A percentile compares a stretch with the other conserved stretches of the same genome.
Conservation (phyloP, 345 rosid species). For the Psidium friedrichsthalianum region DNA sequence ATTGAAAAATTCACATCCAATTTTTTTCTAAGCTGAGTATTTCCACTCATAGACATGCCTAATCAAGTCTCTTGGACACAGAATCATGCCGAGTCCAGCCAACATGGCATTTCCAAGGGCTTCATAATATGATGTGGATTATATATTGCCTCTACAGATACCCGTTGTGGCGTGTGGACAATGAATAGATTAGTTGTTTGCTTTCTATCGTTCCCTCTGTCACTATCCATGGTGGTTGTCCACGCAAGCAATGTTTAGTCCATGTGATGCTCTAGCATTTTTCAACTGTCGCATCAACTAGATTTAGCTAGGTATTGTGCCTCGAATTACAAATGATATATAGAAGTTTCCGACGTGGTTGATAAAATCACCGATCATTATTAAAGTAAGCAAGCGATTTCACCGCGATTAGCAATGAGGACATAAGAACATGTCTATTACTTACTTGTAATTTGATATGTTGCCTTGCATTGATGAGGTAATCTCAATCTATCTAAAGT, state of each 20-base stretch:
- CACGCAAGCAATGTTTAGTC: too few species aligned
- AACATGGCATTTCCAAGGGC: fast-evolving
- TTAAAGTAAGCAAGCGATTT: neutral
- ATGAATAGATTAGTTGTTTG: neutral
- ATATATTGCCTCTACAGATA: neutral
- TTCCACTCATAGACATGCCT: neutral
- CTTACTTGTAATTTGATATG: neutral
- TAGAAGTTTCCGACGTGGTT: too few species aligned
- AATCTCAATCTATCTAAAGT: neutral
- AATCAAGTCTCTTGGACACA: neutral
- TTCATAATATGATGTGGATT: neutral
- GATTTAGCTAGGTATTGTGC: too few species aligned
- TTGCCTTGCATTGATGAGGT: neutral
- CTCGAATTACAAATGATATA: too few species aligned
- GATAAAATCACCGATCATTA: too few species aligned
- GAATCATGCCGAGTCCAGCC: neutral
- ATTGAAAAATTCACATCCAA: neutral
- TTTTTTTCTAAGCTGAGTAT: neutral
- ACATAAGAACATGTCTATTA: neutral
- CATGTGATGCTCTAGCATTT: too few species aligned
- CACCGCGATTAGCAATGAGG: neutral
- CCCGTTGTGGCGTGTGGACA: neutral
- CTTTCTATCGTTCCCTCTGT: too few species aligned
- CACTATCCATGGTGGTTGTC: too few species aligned
- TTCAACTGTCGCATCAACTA: too few species aligned